Base-by-base conservation (phyloP, 2,329 filamentous ascomycete genomes). In the Epichloe brachyelytri region DNA sequence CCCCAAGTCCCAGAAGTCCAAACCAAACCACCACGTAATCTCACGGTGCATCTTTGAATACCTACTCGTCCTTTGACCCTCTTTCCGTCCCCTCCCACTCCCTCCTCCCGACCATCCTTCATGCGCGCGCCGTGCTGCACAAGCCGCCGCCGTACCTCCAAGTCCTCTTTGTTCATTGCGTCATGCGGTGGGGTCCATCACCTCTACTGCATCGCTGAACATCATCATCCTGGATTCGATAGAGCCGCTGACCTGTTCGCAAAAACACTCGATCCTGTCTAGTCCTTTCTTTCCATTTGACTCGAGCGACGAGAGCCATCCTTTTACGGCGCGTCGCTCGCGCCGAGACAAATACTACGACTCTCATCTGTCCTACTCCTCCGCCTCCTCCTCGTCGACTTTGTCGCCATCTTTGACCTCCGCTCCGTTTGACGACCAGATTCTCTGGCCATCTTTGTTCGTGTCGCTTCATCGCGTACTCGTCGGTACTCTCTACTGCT, bases 171-270 rank as follows among this genome's bases (percentile, higher is more conserved):
- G 52, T 54, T 51, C 53, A 61, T 59, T 56, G 59, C 68, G 73
- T 65, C 61, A 81, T 82, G 79, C 74, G 71, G 78, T 71, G 73
- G 64, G 63, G 65, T 77, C 77, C 73, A 68, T 62, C 57, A 60
- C 65, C 76, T 78, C 78, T 75, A 72, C 75, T 72, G 75, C 74
- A 73, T 67, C 66, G 62, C 58, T 60, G 56, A 60, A 49, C 53
- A 53, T 51, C 59, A 66, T 73, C 75, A 79, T 68, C 65, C 74
- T 81, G 78, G 78, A 81, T 76, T 65, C 75, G 63, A 69, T 75
- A 76, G 66, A 70, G 51, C 59, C 60, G 56, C 59, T 67, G 56
- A 51, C 33, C 58, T 54, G 51, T 57, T 39, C 46, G 20, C 50
- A n/a, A 19, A 49, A 40, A 51, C 46, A 43, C 41, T 44, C 53